phyloP scores from a whole-genome alignment of 495 filamentous ascomycete species.

The Schizothecium vesticola region DNA sequence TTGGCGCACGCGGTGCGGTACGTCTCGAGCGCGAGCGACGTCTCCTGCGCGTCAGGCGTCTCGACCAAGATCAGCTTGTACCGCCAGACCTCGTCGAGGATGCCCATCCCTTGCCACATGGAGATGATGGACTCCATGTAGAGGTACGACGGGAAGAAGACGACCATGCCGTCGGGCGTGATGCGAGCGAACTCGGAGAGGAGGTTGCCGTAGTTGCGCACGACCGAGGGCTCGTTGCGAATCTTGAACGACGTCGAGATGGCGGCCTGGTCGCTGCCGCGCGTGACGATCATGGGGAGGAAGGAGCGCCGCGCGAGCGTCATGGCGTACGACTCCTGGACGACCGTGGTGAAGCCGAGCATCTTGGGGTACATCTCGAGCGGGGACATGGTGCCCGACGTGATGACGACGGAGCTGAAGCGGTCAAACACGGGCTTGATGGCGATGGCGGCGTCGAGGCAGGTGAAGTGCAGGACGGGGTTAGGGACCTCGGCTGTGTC shows the following conservation, averaged over 20 bases:
- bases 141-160: constrained; percentile 97
- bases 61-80: constrained; percentile 98
- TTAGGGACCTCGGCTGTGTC: constrained; percentile 95
- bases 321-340: constrained; percentile 97
- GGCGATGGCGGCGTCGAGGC: constrained; percentile 94
- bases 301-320: constrained; percentile 93
- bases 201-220: constrained; percentile 91
- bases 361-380: constrained; percentile 99
- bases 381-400: constrained; percentile 93
- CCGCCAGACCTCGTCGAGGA: constrained; percentile 97
- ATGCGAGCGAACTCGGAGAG: constrained; percentile 90
- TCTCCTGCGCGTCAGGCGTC: constrained; percentile 96
- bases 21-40: constrained; percentile 89
- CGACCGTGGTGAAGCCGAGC: constrained; percentile 84
- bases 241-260: constrained; percentile 90
- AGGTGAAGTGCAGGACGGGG: constrained; percentile 91
- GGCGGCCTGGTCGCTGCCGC: constrained; percentile 86
- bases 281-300: constrained; percentile 93
- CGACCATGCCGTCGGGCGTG: constrained; percentile 94
- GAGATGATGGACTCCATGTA: constrained; percentile 99
- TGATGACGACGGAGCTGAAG: constrained; percentile 97
- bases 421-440: constrained; percentile 97
- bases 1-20: constrained; percentile 97
- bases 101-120: constrained; percentile 99
- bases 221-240: constrained; percentile 87